Conservation (phyloP, 2,329 filamentous ascomycete species). For the Albifimbria verrucaria region DNA sequence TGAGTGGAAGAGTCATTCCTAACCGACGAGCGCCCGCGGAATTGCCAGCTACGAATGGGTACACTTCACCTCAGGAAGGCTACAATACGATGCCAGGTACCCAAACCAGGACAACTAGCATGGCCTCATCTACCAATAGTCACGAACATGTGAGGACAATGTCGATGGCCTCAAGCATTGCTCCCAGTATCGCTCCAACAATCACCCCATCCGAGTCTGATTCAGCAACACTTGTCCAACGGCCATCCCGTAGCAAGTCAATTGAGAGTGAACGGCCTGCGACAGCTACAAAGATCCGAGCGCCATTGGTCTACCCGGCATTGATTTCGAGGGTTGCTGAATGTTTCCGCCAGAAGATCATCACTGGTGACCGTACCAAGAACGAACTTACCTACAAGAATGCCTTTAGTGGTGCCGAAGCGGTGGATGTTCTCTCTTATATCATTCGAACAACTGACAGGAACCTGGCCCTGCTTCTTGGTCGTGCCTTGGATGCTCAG, state of each 20-base stretch:
- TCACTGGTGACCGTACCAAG: conserved; percentile 84
- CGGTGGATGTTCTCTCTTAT: conserved; percentile 90
- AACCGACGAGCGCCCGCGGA: conserved; percentile 53
- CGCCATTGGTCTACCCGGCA: conserved; percentile 90
- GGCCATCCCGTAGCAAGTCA: conserved; percentile 56
- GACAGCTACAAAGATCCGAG: conserved; percentile 58
- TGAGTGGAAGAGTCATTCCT: conserved; percentile 89
- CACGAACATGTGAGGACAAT: conserved; percentile 63
- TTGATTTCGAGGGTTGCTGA: conserved; percentile 90
- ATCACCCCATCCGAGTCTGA: conserved; percentile 60
- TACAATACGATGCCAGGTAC: conserved; percentile 47
- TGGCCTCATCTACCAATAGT: conserved; percentile 51
- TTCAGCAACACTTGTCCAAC: conserved; percentile 47
- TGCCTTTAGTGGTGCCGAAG: conserved; percentile 92
- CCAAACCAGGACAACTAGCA: conserved; percentile 59
- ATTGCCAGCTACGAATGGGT: conserved; percentile 32
- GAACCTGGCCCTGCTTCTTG: conserved; percentile 86
- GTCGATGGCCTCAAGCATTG: conserved; percentile 88
- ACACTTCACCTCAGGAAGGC: conserved; percentile 29
- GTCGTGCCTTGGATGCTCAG: conserved; percentile 89
- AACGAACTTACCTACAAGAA: conserved; percentile 97
- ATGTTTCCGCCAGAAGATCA: conserved; percentile 86
- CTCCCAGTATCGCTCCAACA: conserved; percentile 68
- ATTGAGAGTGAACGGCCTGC: conserved; percentile 53
- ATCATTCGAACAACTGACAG: conserved; percentile 97